Percentiles rank a stretch among this genome's conserved stretches.
Evolutionary conservation across 2,329 filamentous ascomycete genomes (phyloP).

Genomic region (Fusarium zealandicum): DNA sequence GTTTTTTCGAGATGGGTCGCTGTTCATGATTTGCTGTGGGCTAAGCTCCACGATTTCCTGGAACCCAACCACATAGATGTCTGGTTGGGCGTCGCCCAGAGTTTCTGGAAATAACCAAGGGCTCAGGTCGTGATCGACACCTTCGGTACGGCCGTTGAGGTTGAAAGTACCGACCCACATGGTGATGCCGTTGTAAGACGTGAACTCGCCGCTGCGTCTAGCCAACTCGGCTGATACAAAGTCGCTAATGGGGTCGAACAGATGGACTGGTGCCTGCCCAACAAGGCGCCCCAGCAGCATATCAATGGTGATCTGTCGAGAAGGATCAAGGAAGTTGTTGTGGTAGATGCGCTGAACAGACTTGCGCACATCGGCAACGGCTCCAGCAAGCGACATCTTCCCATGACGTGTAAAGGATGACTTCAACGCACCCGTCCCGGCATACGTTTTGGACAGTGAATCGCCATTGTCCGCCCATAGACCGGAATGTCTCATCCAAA

Average conservation of each 20-base stretch:
- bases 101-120: conserved; percentile 80
- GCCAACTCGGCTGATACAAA: conserved; percentile 80
- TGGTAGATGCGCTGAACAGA: conserved; percentile 94
- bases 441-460: conserved; percentile 92
- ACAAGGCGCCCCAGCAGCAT: conserved; percentile 86
- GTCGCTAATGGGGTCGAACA: conserved; percentile 96
- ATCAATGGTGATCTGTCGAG: conserved; percentile 92
- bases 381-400: conserved; percentile 94
- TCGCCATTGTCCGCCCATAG: conserved; percentile 99
- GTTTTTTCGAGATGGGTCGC: conserved; percentile 84
- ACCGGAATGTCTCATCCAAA: conserved; percentile 90
- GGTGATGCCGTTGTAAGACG: conserved; percentile 74
- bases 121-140: conserved; percentile 79
- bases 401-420: conserved; percentile 93
- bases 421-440: conserved; percentile 93
- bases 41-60: conserved; percentile 99
- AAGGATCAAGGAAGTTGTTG: conserved; percentile 97
- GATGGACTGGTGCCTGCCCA: conserved; percentile 80
- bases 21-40: conserved; percentile 99
- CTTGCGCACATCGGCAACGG: conserved; percentile 93
- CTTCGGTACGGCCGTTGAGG: conserved; percentile 84
- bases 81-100: conserved; percentile 70
- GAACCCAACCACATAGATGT: conserved; percentile 90
- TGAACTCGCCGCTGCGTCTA: conserved; percentile 74
- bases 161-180: conserved; percentile 95